Conservation (phyloP, 345 rosid genomes). For the Salix suchowensis region DNA sequence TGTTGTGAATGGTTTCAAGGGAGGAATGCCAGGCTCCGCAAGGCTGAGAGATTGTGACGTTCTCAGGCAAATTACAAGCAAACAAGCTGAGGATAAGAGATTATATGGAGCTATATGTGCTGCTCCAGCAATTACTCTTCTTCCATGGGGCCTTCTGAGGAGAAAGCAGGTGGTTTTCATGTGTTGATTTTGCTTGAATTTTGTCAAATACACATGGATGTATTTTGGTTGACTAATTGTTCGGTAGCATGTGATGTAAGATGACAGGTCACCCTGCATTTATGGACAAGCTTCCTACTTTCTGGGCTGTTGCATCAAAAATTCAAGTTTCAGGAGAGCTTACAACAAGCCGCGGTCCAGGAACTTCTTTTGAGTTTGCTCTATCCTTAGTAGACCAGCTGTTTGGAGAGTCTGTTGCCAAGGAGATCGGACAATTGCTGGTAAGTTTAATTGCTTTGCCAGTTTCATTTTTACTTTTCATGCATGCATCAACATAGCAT, state of each 20-base stretch:
- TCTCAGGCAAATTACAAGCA: constrained; percentile 61
- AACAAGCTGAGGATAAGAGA: constrained; percentile 71
- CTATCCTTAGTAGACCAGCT: constrained; percentile 75
- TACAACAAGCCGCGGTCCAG: constrained; percentile 95
- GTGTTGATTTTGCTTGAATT: constrained; percentile 9
- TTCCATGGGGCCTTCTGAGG: constrained; percentile 89
- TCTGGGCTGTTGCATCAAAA: constrained; percentile 90
- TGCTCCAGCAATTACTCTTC: constrained; percentile 91
- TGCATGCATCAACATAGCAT: no score
- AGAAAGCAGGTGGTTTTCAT: constrained; percentile 53
- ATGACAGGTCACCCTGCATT: constrained; percentile 90
- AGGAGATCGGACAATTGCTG: constrained; percentile 54
- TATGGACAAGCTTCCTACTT: constrained; percentile 69
- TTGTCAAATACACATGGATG: background rate
- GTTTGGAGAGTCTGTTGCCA: constrained; percentile 66
- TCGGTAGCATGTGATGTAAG: constrained; percentile 59
- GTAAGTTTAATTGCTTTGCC: constrained; percentile 33
- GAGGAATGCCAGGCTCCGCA: constrained; percentile 97
- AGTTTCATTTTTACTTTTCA: background rate
- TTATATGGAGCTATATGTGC: constrained; percentile 84
- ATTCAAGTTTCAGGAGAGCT: constrained; percentile 81
- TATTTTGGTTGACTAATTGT: constrained; percentile 38
- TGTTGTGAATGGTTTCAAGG: constrained; percentile 37
- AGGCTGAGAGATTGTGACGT: constrained; percentile 70
- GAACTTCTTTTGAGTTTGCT: constrained; percentile 82